Base-by-base conservation (phyloP, 1,284 basidiomycete species). In the Ceratobasidium papillatum region DNA sequence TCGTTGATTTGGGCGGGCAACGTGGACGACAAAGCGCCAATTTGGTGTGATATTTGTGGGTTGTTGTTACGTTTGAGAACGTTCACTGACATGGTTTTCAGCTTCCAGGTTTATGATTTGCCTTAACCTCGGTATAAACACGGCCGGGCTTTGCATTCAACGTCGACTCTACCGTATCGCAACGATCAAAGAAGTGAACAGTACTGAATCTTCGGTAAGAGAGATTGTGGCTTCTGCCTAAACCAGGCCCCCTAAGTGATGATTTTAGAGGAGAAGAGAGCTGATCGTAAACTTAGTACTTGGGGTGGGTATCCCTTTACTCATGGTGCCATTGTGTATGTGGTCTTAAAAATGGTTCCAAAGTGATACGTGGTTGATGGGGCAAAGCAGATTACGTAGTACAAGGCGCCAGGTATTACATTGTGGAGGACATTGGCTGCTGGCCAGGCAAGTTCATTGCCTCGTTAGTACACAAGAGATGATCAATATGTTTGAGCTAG, bases 11-110 rank as follows among this genome's bases (percentile, higher is more conserved):
- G n/a, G n/a, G n/a, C n/a, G n/a, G n/a, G n/a, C n/a, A n/a, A n/a
- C n/a, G n/a, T n/a, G n/a, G 81, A 85, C 12, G 86, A 91, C 77
- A 82, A 79, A 52, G 86, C 88, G 0, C 90, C 90, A 0, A 83
- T 89, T 0, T 94, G 89, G 89, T 94, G 93, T 78, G 93, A 94
- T 78, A 91, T 94, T 76, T 86, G 90, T 91, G 78, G 79, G 89
- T 5, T 63, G 58, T 43, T 22, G 58, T n/a, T n/a, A n/a, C n/a
- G n/a, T 17, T 11, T 34, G 63, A 27, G 56, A 3, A 32, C 1
- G 69, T 75, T 47, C 19, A 27, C 68, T 68, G 19, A 45, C 17
- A 62, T 11, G 75, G 8, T 52, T 75, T 56, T 19, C 56, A 87
- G 86, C 81, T 7, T 80, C 82, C 19, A 84, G 83, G 62, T 77